phyloP scores from a whole-genome alignment of 2,329 filamentous ascomycete genomes.

The Achaetomium macrosporum region DNA sequence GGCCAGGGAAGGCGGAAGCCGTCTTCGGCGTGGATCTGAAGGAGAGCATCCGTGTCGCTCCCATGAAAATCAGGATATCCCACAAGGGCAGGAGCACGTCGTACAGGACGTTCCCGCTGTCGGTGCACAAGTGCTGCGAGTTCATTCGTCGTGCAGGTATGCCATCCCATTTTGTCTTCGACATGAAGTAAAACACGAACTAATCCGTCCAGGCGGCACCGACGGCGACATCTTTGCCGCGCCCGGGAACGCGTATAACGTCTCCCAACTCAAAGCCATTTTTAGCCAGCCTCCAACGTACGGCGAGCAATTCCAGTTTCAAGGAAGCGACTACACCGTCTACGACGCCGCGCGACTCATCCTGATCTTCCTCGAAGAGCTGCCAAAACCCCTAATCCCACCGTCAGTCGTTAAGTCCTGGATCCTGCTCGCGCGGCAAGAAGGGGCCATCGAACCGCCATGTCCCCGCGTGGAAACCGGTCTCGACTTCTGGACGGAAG shows the following conservation, averaged over 20 bases:
- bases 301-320: constrained; percentile 23
- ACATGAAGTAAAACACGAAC: constrained; percentile 5
- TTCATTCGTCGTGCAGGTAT: constrained; percentile 21
- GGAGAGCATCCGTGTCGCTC: constrained; percentile 20
- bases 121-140: constrained; percentile 25
- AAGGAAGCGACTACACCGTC: constrained; percentile 18
- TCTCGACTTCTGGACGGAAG: constrained; percentile 25
- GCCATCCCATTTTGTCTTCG: not conserved
- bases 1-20: not conserved
- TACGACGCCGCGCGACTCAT: constrained; percentile 23
- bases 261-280: constrained; percentile 17
- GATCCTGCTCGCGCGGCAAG: constrained; percentile 22
- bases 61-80: constrained; percentile 22
- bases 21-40: constrained; percentile 24
- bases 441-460: constrained; percentile 22
- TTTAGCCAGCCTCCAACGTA: constrained; percentile 20
- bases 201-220: constrained; percentile 6
- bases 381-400: constrained; percentile 23
- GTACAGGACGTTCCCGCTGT: constrained; percentile 19
- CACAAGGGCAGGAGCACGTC: constrained; percentile 23
- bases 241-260: constrained; percentile 19
- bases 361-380: constrained; percentile 19
- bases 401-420: constrained; percentile 19
- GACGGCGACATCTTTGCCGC: constrained; percentile 18
- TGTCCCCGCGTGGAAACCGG: constrained; percentile 22